Conservation (phyloP, 2,329 filamentous ascomycete genomes). For the Cladophialophora immunda region DNA sequence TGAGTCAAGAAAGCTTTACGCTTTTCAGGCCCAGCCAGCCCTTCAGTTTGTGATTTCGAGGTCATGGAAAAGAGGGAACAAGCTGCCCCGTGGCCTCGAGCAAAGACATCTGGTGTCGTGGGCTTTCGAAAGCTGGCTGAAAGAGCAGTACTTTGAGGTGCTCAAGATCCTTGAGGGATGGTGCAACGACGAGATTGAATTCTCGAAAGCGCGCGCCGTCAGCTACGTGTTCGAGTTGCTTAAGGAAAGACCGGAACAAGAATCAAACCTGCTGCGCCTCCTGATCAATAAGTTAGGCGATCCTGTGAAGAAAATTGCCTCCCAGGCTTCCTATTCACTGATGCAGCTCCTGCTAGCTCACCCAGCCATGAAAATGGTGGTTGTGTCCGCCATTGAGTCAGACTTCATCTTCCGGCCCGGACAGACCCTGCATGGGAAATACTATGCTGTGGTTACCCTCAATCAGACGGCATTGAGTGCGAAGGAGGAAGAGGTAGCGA, state of each 20-base stretch:
- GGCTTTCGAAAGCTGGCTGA: conserved; percentile 95
- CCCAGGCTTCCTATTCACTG: conserved; percentile 90
- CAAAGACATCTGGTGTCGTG: conserved; percentile 83
- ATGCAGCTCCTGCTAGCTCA: conserved; percentile 88
- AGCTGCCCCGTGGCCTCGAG: conserved; percentile 76
- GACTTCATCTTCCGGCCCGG: conserved; percentile 87
- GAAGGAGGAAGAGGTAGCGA: conserved; percentile 82
- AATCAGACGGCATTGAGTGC: conserved; percentile 94
- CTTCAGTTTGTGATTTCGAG: conserved; percentile 67
- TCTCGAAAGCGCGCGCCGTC: conserved; percentile 84
- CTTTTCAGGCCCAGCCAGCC: conserved; percentile 81
- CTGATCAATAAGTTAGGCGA: conserved; percentile 97
- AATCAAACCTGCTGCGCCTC: conserved; percentile 88
- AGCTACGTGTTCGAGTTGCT: conserved; percentile 91
- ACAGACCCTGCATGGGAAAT: conserved; percentile 87
- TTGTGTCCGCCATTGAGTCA: conserved; percentile 84
- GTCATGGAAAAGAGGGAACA: conserved; percentile 73
- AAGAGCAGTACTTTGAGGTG: conserved; percentile 91
- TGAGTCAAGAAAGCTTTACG: conserved; percentile 78
- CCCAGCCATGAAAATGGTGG: conserved; percentile 90
- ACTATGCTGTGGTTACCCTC: conserved; percentile 94
- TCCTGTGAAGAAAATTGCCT: conserved; percentile 93
- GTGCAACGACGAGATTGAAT: conserved; percentile 95
- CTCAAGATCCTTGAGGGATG: conserved; percentile 90
- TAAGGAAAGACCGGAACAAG: conserved; percentile 96